These are phyloP conservation scores for Erythrophleum fordii DNA, from an alignment of 306 rosid species.

Conservation along the genomic window DNA sequence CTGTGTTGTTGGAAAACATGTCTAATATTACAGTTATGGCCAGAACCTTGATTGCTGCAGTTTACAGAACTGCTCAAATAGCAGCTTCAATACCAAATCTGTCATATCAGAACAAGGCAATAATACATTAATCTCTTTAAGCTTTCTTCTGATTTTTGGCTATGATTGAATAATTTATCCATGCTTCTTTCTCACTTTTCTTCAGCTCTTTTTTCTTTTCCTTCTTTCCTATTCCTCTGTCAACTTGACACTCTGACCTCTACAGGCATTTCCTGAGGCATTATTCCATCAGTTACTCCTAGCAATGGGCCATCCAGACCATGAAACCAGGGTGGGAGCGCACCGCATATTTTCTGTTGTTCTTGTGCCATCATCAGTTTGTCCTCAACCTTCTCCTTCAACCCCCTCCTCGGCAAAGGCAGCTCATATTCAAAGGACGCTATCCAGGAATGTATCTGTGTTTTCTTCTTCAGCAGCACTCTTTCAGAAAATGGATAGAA, in stretches of 20 bases:
- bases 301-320: constrained; percentile 95
- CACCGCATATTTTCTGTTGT: constrained; percentile 94
- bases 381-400: constrained; percentile 58
- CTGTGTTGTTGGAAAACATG: constrained; percentile 85
- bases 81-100: constrained; percentile 89
- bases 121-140: constrained; percentile 39
- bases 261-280: constrained; percentile 94
- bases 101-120: constrained; percentile 93
- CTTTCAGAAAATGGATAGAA: constrained; percentile 78
- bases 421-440: constrained; percentile 58
- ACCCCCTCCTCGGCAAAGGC: constrained; percentile 43
- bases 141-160: constrained; percentile 19
- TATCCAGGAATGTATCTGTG: constrained; percentile 79
- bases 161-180: constrained; percentile 36
- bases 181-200: constrained; percentile 45
- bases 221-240: constrained; percentile 25
- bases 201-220: background rate
- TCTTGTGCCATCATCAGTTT: constrained; percentile 95
- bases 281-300: constrained; percentile 90
- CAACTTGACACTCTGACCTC: constrained; percentile 23
- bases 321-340: constrained; percentile 92
- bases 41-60: constrained; percentile 80
- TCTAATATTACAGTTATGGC: constrained; percentile 78
- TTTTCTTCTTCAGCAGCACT: constrained; percentile 98
- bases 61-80: constrained; percentile 88